These are phyloP conservation scores for Myriangium duriaei DNA, from an alignment of 2,329 filamentous ascomycete species.

Conservation along the genomic window DNA sequence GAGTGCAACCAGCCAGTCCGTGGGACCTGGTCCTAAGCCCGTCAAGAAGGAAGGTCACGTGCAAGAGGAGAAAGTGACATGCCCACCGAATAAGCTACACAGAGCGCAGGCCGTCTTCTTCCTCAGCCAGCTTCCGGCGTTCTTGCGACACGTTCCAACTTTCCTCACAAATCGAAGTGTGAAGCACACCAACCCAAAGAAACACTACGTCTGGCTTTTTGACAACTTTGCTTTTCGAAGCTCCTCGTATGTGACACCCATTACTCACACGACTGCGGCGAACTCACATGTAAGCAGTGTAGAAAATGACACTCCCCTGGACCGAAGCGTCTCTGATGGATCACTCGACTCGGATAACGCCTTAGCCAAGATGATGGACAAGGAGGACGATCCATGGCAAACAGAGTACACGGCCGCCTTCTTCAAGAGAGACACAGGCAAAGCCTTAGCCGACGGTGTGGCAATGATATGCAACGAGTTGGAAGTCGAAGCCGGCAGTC, in stretches of 20 bases:
- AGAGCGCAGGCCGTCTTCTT: constrained; percentile 2
- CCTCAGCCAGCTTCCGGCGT: constrained; percentile 5
- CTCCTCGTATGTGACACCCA: constrained; percentile 18
- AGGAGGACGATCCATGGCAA: constrained; percentile 44
- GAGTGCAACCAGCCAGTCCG: no score
- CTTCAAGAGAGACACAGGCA: constrained; percentile 60
- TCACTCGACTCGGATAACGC: constrained; percentile 15
- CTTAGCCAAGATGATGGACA: constrained; percentile 16
- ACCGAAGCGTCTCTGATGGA: constrained; percentile 1
- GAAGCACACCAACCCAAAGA: constrained; percentile 41
- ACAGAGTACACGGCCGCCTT: constrained; percentile 75
- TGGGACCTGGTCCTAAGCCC: no score
- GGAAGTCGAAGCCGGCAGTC: constrained; percentile 42
- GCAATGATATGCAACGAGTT: constrained; percentile 46
- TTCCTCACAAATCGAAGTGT: constrained; percentile 4
- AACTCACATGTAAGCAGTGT: background rate
- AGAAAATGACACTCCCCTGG: constrained; percentile 3
- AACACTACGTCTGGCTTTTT: constrained; percentile 73
- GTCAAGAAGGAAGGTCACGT: no score
- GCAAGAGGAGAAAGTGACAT: background rate
- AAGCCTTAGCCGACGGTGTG: constrained; percentile 39
- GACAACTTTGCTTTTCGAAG: constrained; percentile 73
- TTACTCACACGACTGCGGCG: no score
- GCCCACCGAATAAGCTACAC: background rate
- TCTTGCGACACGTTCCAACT: constrained; percentile 4